Base-by-base conservation (phyloP, 2,329 filamentous ascomycete genomes). In the Alternaria viburni region DNA sequence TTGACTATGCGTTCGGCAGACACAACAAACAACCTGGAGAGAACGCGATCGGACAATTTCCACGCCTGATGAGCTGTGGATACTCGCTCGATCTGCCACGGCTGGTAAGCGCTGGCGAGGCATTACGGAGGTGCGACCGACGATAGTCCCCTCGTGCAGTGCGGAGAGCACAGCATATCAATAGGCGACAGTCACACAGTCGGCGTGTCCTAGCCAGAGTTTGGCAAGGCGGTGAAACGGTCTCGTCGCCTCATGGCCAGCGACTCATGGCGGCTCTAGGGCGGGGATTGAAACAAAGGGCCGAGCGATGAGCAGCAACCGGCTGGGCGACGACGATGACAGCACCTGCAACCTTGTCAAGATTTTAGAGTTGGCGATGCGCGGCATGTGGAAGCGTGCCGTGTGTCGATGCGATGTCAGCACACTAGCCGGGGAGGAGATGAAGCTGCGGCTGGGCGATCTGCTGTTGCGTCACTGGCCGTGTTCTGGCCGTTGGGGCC, bases 131-230 rank as follows among this genome's bases (percentile, higher is more conserved):
- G 68, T 67, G 57, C 54, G 59, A 67, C 72, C 57, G 67, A 62
- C 66, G 61, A 72, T 69, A 66, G 69, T 57, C 54, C 60, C 67
- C 65, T 66, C 50, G 63, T 71, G 69, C 61, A 45, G 73, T 70
- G 68, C 59, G 59, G 59, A 60, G 67, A 21, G 59, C 68, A 74
- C 73, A 55, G 64, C 68, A 68, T 67, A 54, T 62, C 62, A 56
- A 65, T 61, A 69, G 70, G 68, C 70, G 63, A 68, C 57, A 32
- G 75, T 73, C 56, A 65, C 65, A 74, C 73, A 64, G 51, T 47
- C 54, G 66, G 65, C 68, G 59, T 71, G 67, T 68, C 67, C 54
- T 57, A 61, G 59, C 63, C 65, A 67, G 60, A 65, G 66, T 72
- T 67, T 67, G 66, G 54, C 54, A 59, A 62, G 56, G 51, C 60